Conservation (phyloP, 2,329 filamentous ascomycete genomes). For the Epicoccum nigrum region DNA sequence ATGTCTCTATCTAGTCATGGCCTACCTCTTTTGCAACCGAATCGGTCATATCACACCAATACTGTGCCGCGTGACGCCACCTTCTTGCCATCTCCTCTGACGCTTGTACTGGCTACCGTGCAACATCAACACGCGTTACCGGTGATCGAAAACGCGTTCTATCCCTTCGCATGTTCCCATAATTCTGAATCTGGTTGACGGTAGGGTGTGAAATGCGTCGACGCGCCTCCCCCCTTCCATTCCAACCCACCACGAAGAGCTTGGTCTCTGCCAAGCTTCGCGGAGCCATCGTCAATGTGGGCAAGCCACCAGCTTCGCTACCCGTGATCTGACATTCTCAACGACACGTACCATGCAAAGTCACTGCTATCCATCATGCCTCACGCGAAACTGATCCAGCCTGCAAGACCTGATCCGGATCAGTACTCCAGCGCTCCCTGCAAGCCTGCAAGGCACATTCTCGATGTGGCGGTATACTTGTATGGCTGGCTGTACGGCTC, state of each 20-base stretch:
- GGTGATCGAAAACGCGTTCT: slow-evolving; percentile 11
- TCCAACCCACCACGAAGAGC: slow-evolving; percentile 29
- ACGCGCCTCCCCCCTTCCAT: slow-evolving; percentile 28
- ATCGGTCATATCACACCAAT: slow-evolving; percentile 7
- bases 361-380: slow-evolving; percentile 28
- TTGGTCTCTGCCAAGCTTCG: slow-evolving; percentile 30
- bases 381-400: slow-evolving; percentile 37
- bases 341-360: slow-evolving; percentile 35
- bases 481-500: slow-evolving; percentile 35
- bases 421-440: slow-evolving; percentile 39
- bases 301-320: slow-evolving; percentile 27
- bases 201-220: slow-evolving; percentile 12
- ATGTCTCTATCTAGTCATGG: background rate
- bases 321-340: slow-evolving; percentile 32
- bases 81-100: slow-evolving; percentile 10
- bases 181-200: slow-evolving; percentile 15
- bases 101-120: slow-evolving; percentile 17
- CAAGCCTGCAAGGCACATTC: slow-evolving; percentile 49
- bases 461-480: slow-evolving; percentile 34
- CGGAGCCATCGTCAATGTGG: slow-evolving; percentile 21
- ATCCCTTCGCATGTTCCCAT: slow-evolving; percentile 15
- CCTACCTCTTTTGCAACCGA: background rate
- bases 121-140: slow-evolving; percentile 11
- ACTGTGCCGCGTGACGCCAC: slow-evolving; percentile 1
- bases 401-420: slow-evolving; percentile 29